Evolutionary conservation across 805 yeast species (phyloP).

Genomic region (Ogataea thermomethanolica): DNA sequence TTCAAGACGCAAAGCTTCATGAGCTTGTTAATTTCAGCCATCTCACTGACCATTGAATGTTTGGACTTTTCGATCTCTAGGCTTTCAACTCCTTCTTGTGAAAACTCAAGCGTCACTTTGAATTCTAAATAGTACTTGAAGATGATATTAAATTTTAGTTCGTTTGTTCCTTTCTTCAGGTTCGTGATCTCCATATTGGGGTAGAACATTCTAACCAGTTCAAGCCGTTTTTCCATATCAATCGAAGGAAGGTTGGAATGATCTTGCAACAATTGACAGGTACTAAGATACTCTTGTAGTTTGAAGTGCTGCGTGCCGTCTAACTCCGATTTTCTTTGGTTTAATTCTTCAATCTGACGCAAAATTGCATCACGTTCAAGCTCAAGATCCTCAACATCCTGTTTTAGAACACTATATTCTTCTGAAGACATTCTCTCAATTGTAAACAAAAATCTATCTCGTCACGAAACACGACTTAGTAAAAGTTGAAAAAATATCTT

Average conservation of each 20-base stretch:
- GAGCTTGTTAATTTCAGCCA: conserved; percentile 17
- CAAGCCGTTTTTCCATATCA: conserved; percentile 25
- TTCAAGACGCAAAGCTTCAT: conserved; percentile 7
- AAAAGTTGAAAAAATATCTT: not conserved
- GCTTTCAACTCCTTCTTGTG: conserved; percentile 10
- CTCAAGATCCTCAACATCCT: conserved; percentile 8
- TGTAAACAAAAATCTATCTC: conserved; percentile 4
- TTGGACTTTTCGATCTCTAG: conserved; percentile 12
- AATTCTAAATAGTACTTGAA: conserved; percentile 20
- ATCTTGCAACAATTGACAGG: conserved; percentile 15
- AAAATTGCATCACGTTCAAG: conserved; percentile 3
- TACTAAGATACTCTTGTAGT: conserved; percentile 16
- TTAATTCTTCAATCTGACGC: conserved; percentile 4
- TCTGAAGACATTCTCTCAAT: conserved; percentile 7
- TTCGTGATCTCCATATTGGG: conserved; percentile 27
- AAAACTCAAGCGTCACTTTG: conserved; percentile 12
- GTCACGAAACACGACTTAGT: conserved; percentile 2
- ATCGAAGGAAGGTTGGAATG: conserved; percentile 30
- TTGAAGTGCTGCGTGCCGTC: conserved; percentile 11
- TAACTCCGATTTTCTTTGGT: not conserved
- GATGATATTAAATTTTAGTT: conserved; percentile 12
- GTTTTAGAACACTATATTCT: conserved; percentile 11
- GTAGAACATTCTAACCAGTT: conserved; percentile 23
- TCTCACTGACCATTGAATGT: conserved; percentile 12
- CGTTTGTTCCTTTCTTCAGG: conserved; percentile 1